Conservation (phyloP, 345 rosid species). For the Eucalyptus viminalis region DNA sequence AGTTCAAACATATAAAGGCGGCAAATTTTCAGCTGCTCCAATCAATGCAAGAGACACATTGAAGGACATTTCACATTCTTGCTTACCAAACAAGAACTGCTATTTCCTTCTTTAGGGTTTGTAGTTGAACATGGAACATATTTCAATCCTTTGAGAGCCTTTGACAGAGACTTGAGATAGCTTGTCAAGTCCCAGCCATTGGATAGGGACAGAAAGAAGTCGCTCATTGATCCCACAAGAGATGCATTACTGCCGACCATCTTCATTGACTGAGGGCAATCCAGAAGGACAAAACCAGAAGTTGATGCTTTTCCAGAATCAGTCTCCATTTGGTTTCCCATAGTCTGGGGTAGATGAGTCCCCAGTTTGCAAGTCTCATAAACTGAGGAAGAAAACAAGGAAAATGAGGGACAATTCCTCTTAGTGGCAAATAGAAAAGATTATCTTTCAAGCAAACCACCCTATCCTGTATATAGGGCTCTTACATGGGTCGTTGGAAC, state of each 20-base stretch:
- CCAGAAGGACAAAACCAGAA: conserved; percentile 81
- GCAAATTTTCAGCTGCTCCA: neutral
- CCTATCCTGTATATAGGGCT: neutral
- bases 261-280: conserved; percentile 98
- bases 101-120: conserved; percentile 80
- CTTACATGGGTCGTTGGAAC: neutral
- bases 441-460: neutral
- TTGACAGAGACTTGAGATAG: conserved; percentile 91
- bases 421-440: neutral
- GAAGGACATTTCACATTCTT: neutral
- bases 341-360: conserved; percentile 75
- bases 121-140: conserved; percentile 45
- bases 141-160: conserved; percentile 75
- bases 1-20: neutral
- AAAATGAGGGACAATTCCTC: neutral
- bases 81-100: conserved; percentile 72
- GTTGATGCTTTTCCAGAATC: conserved; percentile 59
- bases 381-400: conserved; percentile 22
- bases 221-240: conserved; percentile 94
- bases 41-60: neutral
- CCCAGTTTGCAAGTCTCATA: conserved; percentile 94
- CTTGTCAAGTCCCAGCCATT: conserved; percentile 96
- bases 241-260: conserved; percentile 90
- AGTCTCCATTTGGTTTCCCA: conserved; percentile 78
- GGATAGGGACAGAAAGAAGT: conserved; percentile 92